A percentile compares a stretch with the other conserved stretches of the same genome.
Evolutionary conservation across 192 early-diverging fungal species (phyloP).

Genomic region (Entophlyctis luteolus): DNA sequence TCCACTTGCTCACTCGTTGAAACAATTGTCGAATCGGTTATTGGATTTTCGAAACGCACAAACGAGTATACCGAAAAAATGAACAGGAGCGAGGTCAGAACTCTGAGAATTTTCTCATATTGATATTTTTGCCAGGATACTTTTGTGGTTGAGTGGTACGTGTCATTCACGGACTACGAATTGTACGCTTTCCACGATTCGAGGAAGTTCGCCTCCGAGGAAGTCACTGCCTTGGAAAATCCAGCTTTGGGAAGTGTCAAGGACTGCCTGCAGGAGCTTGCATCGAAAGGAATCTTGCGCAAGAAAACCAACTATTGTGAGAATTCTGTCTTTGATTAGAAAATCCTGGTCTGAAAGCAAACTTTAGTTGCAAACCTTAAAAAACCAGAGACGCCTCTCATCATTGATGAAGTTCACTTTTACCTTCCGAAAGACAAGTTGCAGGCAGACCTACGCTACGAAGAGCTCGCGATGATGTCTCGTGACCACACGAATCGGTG

Average conservation of each 20-base stretch:
- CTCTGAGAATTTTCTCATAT: too few relatives aligned
- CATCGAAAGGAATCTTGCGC: neutral
- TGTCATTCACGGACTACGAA: conserved; percentile 25
- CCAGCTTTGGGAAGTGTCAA: conserved; percentile 16
- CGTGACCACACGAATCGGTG: conserved; percentile 8
- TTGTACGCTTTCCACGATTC: conserved; percentile 14
- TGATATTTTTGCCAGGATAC: neutral
- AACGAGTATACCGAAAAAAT: conserved; percentile 4
- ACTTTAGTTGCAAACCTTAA: too few relatives aligned
- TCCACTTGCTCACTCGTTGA: neutral
- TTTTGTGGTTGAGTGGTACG: conserved; percentile 26
- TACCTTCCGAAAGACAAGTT: conserved; percentile 17
- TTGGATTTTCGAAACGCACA: neutral
- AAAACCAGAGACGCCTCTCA: neutral
- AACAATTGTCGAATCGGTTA: neutral
- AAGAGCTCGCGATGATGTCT: neutral
- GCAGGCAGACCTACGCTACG: neutral
- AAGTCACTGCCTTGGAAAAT: conserved; percentile 22
- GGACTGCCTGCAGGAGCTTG: conserved; percentile 1
- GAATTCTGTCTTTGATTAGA: too few relatives aligned
- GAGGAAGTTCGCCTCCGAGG: conserved; percentile 14
- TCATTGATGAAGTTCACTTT: conserved; percentile 18
- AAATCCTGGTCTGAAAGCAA: too few relatives aligned
- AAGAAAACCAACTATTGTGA: neutral
- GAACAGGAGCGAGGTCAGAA: neutral